Conservation (phyloP, 805 yeast genomes). For the Maudiozyma bulderi region DNA sequence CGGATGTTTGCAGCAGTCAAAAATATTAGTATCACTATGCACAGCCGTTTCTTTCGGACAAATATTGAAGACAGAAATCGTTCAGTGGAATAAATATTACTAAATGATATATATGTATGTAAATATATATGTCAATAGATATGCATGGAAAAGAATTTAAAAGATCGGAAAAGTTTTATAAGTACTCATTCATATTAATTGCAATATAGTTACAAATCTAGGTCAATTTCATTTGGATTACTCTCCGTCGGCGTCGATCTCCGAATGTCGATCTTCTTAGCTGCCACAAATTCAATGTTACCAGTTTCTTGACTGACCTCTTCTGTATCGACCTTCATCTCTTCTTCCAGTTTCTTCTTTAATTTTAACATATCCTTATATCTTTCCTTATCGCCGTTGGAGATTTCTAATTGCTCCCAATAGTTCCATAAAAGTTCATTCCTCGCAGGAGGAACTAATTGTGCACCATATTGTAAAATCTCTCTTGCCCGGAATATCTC, state of each 20-base stretch:
- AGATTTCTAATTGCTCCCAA: constrained; percentile 71
- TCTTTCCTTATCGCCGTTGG: constrained; percentile 58
- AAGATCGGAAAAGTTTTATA: too few species aligned
- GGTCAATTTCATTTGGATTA: constrained; percentile 8
- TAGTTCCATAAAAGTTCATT: constrained; percentile 42
- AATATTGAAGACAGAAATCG: too few species aligned
- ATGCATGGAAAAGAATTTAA: too few species aligned
- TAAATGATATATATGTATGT: too few species aligned
- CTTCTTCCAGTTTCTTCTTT: constrained; percentile 36
- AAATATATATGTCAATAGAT: too few species aligned
- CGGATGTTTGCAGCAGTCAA: too few species aligned
- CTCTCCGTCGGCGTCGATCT: background rate
- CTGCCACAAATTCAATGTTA: constrained; percentile 41
- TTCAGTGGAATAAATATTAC: too few species aligned
- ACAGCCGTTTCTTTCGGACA: too few species aligned
- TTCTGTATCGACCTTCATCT: constrained; percentile 24
- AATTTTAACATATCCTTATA: constrained; percentile 64
- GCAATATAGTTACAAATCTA: constrained; percentile 2
- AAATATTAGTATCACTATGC: too few species aligned
- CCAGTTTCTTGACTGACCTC: constrained; percentile 17
- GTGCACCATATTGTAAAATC: constrained; percentile 46
- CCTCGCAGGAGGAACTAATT: constrained; percentile 30
- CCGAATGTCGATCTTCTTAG: constrained; percentile 6
- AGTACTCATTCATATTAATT: background rate
- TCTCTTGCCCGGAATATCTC: constrained; percentile 57